A percentile compares a stretch with the other conserved stretches of the same genome.
These are phyloP conservation scores for Boletus fagicola DNA, from an alignment of 768 basidiomycete genomes.

Conservation along the genomic window DNA sequence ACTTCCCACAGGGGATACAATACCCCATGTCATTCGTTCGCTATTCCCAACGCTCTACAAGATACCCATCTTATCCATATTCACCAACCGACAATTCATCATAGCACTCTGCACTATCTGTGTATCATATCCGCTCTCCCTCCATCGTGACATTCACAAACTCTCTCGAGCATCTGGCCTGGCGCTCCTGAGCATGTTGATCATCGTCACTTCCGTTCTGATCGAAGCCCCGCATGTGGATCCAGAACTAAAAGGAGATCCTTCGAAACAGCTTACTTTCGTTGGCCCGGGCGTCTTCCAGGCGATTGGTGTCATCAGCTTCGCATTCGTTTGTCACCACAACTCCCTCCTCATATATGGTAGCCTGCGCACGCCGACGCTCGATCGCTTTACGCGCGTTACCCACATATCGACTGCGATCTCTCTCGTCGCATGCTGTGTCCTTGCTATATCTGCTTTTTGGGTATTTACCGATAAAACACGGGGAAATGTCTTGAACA, in stretches of 20 bases:
- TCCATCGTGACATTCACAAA: constrained; percentile 98
- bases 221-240: constrained; percentile 78
- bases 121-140: constrained; percentile 91
- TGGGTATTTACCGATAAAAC: constrained; percentile 88
- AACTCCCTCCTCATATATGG: constrained; percentile 97
- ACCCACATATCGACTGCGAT: constrained; percentile 88
- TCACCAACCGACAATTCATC: constrained; percentile 86
- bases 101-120: constrained; percentile 82
- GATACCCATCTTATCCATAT: constrained; percentile 71
- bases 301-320: constrained; percentile 96
- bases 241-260: constrained; percentile 73
- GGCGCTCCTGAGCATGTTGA: constrained; percentile 88
- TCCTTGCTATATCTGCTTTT: constrained; percentile 84
- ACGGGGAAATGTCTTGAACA: constrained; percentile 95
- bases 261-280: constrained; percentile 69
- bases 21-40: constrained; percentile 89
- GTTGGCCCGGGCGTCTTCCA: constrained; percentile 83
- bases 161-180: constrained; percentile 89
- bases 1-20: constrained; percentile 71
- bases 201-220: constrained; percentile 85
- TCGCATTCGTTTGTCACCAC: constrained; percentile 97
- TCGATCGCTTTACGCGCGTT: constrained; percentile 90
- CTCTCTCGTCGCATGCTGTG: constrained; percentile 80
- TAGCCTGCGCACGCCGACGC: constrained; percentile 85
- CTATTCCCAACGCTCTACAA: constrained; percentile 68